Base-by-base conservation (phyloP, 495 filamentous ascomycete genomes). In the Aeminium ludgeri region DNA sequence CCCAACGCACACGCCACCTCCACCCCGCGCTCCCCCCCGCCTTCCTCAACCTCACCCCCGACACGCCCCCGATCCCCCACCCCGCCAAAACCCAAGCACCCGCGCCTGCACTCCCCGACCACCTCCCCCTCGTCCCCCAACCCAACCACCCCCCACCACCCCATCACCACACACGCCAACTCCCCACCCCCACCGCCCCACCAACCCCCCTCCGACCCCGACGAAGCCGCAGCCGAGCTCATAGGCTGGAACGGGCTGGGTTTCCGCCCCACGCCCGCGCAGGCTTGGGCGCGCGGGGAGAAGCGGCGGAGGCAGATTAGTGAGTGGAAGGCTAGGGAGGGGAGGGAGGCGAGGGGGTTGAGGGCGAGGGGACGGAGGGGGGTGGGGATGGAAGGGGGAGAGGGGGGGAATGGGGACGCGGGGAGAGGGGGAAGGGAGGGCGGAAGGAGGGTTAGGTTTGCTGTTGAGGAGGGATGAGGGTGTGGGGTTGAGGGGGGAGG, bases 241-340 rank as follows among this genome's bases (percentile, higher is more conserved):
- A n/a, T n/a, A n/a, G n/a, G n/a, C n/a, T n/a, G n/a, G n/a, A 62
- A 91, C 58, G 87, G 87, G 11, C 79, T 96, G 52, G 87, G 86
- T 1, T 95, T 92, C 59, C 78, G 74, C 47, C 87, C 87, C 0
- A 95, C 85, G 7, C 69, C 86, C 13, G 80, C 80, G 25, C 74
- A 86, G 23, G 86, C 84, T 1, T 77, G 82, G 57, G 74, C 74
- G 19, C 67, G 87, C 41, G 67, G 72, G 6, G 72, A 85, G 56
- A 80, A 74, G 56, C 68, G 86, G 44, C 70, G 73, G 51, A 76
- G 80, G 59, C 87, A 96, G 59, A 67, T 96, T 34, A 69, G 73
- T 36, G 83, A 92, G 36, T 96, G 87, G 67, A 75, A 71, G 53
- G 76, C 68, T 41, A 67, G 87, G 2, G 86, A 93, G 58, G 79